Base-by-base conservation (phyloP, 179 eudicot genomes). In the Corrigiola litoralis region DNA sequence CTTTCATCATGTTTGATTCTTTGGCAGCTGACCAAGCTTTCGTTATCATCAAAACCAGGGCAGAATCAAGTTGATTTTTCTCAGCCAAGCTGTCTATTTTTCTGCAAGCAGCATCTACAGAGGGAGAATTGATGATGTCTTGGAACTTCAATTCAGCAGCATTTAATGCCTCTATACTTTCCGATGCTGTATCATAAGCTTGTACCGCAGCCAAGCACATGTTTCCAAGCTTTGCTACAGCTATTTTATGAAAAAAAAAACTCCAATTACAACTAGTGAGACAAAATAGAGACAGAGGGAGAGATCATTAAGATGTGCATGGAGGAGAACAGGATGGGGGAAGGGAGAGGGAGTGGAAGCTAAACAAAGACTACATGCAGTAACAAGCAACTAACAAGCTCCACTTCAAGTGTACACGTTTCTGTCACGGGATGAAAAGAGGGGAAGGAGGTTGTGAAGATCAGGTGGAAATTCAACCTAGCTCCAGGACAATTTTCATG, bases 1-100 rank as follows among this genome's bases (percentile, higher is more conserved):
- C 92, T 75, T 90, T 86, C 69, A 72, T 74, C 88, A 94, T 80
- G 86, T 75, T 73, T 20, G 99, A 71, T 72, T 90, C 99, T 80
- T 94, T 86, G 61, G 91, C 89, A 79, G 89, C 78, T 57, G 99
- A 84, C 94, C 95, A 90, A 71, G 99, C 97, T 83, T 94, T 94
- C 37, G 94, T 80, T 71, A 85, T 82, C 96, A 84, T 84, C 67
- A 87, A 81, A 57, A 85, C 82, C 70, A 88, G 70, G 40, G 95
- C 83, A 24, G 99, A 82, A 87, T 94, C 96, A 61, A 90, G 90
- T 69, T 90, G 85, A 83, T 90, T 88, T 76, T 86, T 86, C 73
- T 78, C 81, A 17, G 99, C 97, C 74, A 94, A 80, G 78, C 65
- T 75, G 61, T 94, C 99, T 57, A 94, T 94, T 65, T 94, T 94